Conservation (phyloP, 805 yeast species). For the Saccharomyces paradoxus region DNA sequence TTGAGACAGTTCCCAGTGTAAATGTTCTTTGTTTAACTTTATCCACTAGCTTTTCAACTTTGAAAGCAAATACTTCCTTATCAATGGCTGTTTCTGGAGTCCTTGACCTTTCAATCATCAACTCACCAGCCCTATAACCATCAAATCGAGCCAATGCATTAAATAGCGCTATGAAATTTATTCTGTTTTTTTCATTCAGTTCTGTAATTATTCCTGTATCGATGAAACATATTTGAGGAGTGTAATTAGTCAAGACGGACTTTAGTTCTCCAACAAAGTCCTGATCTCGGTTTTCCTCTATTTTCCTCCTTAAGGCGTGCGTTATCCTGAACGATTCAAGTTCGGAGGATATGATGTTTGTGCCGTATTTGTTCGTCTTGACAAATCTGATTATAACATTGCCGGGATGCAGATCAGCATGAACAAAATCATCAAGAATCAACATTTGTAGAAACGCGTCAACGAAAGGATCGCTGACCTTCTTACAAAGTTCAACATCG, state of each 20-base stretch:
- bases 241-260: constrained; percentile 49
- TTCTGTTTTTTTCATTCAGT: constrained; percentile 63
- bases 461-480: constrained; percentile 70
- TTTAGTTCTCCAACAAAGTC: constrained; percentile 37
- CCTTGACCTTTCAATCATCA: constrained; percentile 89
- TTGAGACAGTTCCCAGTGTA: constrained; percentile 82
- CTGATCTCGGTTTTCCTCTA: constrained; percentile 9
- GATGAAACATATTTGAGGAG: constrained; percentile 80
- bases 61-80: constrained; percentile 75
- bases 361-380: constrained; percentile 34
- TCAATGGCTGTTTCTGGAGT: constrained; percentile 90
- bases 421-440: constrained; percentile 86
- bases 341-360: constrained; percentile 24
- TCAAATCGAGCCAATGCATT: constrained; percentile 84
- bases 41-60: constrained; percentile 76
- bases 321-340: constrained; percentile 16
- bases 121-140: constrained; percentile 89
- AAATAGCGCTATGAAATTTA: constrained; percentile 83
- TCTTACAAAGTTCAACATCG: constrained; percentile 44
- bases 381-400: constrained; percentile 74
- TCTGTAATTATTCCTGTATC: constrained; percentile 95
- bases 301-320: constrained; percentile 10
- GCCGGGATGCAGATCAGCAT: constrained; percentile 96
- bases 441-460: constrained; percentile 92
- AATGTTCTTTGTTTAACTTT: constrained; percentile 81